Percentiles rank a stretch among this genome's conserved stretches.
Conservation (phyloP, 176 grass and related monocot species). For the Carex scoparia region DNA sequence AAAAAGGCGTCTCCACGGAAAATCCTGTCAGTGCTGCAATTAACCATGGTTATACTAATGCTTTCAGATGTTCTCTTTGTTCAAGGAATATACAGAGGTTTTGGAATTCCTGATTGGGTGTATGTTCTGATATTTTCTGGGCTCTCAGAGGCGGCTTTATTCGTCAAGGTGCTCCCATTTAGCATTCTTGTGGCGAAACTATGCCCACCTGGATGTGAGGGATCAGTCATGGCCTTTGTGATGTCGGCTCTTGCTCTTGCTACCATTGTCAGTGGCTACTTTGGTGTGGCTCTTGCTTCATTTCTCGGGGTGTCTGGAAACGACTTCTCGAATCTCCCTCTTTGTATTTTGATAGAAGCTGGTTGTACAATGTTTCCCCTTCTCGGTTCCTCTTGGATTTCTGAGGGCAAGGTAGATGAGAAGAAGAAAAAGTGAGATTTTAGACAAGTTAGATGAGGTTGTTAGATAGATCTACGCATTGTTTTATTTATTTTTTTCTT, state of each 20-base stretch:
- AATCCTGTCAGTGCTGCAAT: constrained; percentile 63
- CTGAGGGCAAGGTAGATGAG: constrained; percentile 40
- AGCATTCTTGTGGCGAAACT: constrained; percentile 68
- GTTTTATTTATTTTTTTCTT: not conserved
- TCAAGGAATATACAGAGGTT: constrained; percentile 54
- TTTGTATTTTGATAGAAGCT: constrained; percentile 62
- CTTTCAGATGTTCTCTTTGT: constrained; percentile 80
- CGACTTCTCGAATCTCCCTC: constrained; percentile 59
- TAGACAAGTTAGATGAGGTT: not conserved
- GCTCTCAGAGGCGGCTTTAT: constrained; percentile 55
- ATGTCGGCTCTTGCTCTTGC: constrained; percentile 83
- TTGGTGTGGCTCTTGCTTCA: constrained; percentile 71
- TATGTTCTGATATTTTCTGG: constrained; percentile 84
- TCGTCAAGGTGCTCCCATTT: constrained; percentile 76
- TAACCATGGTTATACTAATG: constrained; percentile 50
- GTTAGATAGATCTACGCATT: not conserved
- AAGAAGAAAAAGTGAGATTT: constrained; percentile 64
- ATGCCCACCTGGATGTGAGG: constrained; percentile 81
- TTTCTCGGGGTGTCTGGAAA: constrained; percentile 51
- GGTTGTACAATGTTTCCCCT: constrained; percentile 66
- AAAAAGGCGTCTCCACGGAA: constrained; percentile 57
- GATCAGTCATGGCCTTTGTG: constrained; percentile 77
- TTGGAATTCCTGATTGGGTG: constrained; percentile 63
- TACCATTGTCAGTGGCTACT: constrained; percentile 64
- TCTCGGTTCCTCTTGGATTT: constrained; percentile 45